phyloP scores from a whole-genome alignment of 1,284 basidiomycete genomes.

The Cystobasidium sp. region DNA sequence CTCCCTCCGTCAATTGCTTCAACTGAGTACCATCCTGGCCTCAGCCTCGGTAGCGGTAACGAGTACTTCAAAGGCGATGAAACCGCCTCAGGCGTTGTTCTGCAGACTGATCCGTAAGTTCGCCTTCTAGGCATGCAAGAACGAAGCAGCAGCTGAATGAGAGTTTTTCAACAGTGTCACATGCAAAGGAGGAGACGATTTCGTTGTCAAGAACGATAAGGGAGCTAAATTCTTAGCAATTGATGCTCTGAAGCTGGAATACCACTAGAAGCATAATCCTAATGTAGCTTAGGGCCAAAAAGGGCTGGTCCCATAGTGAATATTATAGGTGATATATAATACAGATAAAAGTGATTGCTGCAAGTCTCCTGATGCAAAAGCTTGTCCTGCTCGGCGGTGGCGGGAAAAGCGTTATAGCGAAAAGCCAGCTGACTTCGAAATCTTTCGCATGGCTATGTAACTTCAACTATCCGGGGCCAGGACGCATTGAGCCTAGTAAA shows the following conservation, averaged over 20 bases:
- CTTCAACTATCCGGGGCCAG: too few relatives aligned
- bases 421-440: too few relatives aligned
- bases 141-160: not conserved
- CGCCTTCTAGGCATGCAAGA: not conserved
- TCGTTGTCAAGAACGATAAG: slow-evolving; percentile 20
- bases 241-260: slow-evolving; percentile 23
- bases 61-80: not conserved
- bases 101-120: not conserved
- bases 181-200: slow-evolving; percentile 9
- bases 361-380: too few relatives aligned
- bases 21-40: not conserved
- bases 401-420: too few relatives aligned
- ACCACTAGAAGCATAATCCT: not conserved
- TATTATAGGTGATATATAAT: too few relatives aligned
- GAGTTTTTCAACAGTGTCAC: not conserved
- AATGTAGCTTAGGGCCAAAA: not conserved
- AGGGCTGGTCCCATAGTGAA: too few relatives aligned
- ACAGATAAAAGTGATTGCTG: too few relatives aligned
- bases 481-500: too few relatives aligned
- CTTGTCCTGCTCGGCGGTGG: too few relatives aligned
- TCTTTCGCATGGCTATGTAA: too few relatives aligned
- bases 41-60: slow-evolving; percentile 11
- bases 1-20: not conserved
- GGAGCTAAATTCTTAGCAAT: slow-evolving; percentile 12
- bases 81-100: slow-evolving; percentile 9